Percentiles rank a stretch among this genome's conserved stretches.
These are phyloP conservation scores for Venturia aucupariae DNA, from an alignment of 2,329 filamentous ascomycete genomes.

Conservation along the genomic window DNA sequence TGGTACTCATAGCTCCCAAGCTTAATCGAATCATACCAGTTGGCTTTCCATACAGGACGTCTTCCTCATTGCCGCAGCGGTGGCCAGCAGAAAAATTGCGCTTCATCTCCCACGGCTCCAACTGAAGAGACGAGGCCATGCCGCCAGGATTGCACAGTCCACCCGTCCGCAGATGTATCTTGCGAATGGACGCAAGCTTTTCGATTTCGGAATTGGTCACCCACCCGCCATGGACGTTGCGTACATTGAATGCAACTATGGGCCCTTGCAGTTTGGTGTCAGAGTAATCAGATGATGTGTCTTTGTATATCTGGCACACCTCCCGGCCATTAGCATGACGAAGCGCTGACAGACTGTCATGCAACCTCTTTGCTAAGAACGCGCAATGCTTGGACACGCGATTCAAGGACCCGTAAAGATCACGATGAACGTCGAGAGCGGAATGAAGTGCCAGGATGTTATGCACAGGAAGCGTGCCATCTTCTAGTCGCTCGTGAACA, in stretches of 20 bases:
- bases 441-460: slow-evolving; percentile 74
- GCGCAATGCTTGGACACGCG: slow-evolving; percentile 62
- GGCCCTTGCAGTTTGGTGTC: slow-evolving; percentile 52
- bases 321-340: slow-evolving; percentile 58
- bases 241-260: slow-evolving; percentile 75
- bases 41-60: slow-evolving; percentile 74
- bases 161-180: slow-evolving; percentile 79
- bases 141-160: slow-evolving; percentile 89
- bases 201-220: slow-evolving; percentile 77
- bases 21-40: slow-evolving; percentile 81
- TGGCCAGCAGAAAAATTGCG: slow-evolving; percentile 78
- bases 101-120: slow-evolving; percentile 73
- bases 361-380: slow-evolving; percentile 52
- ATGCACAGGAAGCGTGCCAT: slow-evolving; percentile 86
- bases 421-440: slow-evolving; percentile 60
- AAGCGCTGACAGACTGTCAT: slow-evolving; percentile 48
- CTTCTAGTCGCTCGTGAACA: slow-evolving; percentile 76
- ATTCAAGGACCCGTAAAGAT: slow-evolving; percentile 63
- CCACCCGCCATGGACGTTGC: slow-evolving; percentile 60
- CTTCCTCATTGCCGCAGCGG: slow-evolving; percentile 73
- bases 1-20: slow-evolving; percentile 80
- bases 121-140: slow-evolving; percentile 60
- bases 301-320: slow-evolving; percentile 59
- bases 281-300: slow-evolving; percentile 32
- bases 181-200: slow-evolving; percentile 68